A percentile compares a stretch with the other conserved stretches of the same genome.
These are phyloP conservation scores for Casuarina glauca DNA, from an alignment of 306 rosid genomes.

Conservation along the genomic window DNA sequence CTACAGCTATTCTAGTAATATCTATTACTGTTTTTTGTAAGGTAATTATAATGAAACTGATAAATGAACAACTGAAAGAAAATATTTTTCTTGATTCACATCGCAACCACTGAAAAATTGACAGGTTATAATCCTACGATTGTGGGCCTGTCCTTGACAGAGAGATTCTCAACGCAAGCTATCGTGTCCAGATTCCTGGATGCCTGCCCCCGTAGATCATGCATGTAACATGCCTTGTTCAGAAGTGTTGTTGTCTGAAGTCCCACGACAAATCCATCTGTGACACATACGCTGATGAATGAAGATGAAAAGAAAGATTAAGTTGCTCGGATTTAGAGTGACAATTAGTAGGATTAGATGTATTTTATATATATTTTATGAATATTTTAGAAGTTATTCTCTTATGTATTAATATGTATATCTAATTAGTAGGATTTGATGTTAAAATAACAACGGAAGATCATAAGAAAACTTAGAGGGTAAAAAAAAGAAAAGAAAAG, in stretches of 20 bases:
- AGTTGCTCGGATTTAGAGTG: too few species aligned
- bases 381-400: too few species aligned
- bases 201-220: slow-evolving; percentile 42
- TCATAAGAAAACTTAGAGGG: too few species aligned
- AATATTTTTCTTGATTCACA: not conserved
- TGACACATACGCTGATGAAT: not conserved
- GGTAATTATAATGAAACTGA: not conserved
- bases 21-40: not conserved
- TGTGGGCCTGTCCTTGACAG: slow-evolving; percentile 13
- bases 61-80: not conserved
- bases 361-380: too few species aligned
- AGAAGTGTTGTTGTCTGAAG: slow-evolving; percentile 47
- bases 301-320: too few species aligned
- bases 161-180: not conserved
- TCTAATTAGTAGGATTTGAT: too few species aligned
- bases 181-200: slow-evolving; percentile 30
- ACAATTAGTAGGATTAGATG: too few species aligned
- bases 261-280: slow-evolving; percentile 38
- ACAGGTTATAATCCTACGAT: slow-evolving; percentile 12
- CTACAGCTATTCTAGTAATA: not conserved
- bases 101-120: slow-evolving; percentile 26
- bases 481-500: too few species aligned
- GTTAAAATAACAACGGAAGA: too few species aligned
- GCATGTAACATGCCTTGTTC: slow-evolving; percentile 42
- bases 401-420: too few species aligned